Evolutionary conservation across 495 filamentous ascomycete genomes (phyloP), one percentile per base, ranked within the genome.

Genomic region (Parathielavia hyrcaniae): DNA sequence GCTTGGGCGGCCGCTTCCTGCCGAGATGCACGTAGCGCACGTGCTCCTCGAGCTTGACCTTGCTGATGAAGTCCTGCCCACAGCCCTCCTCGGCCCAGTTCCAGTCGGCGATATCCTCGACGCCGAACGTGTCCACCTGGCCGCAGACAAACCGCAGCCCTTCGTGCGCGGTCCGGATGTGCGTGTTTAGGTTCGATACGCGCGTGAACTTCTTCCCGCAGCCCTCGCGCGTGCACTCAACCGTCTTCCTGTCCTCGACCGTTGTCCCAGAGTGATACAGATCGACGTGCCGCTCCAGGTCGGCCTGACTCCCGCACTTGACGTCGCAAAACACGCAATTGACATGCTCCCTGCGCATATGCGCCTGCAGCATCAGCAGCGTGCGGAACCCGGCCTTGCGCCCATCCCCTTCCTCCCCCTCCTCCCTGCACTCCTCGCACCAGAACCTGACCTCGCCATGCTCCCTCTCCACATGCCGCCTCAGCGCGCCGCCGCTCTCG

Each of bases 21-120:
- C 83, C 83, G 38, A 93, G 65, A 68, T 96, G 91, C 0, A 84
- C 72, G 11, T 81, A 88, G 20, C 88, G 84, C 40, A 95, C 78
- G 61, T 96, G 91, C 47, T 90, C 86, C 71, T 91, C 87, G 0
- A 96, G 75, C 49, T 79, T 83, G n/a, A 78, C 73, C 67, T 90
- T 91, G 58, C 83, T 84, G 23, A 75, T 74, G 59, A 90, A 91
- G 17, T 75, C 75, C 50, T 80, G 77, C 0, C 84, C 86, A 63
- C 91, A 96, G 4, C 86, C 88, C 53, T 79, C 72, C 35, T 80
- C 68, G 26, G 38, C 47, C 60, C 78, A 80, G 55, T 82, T 73
- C 86, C 88, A 92, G n/a, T 74, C 73, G 6, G 67, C 66, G 1
- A 90, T 71, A 44, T 81, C 82, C n/a, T 78, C 79, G 10, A 78